Base-by-base conservation (phyloP, 768 basidiomycete species). In the Leccinum arenicola region DNA sequence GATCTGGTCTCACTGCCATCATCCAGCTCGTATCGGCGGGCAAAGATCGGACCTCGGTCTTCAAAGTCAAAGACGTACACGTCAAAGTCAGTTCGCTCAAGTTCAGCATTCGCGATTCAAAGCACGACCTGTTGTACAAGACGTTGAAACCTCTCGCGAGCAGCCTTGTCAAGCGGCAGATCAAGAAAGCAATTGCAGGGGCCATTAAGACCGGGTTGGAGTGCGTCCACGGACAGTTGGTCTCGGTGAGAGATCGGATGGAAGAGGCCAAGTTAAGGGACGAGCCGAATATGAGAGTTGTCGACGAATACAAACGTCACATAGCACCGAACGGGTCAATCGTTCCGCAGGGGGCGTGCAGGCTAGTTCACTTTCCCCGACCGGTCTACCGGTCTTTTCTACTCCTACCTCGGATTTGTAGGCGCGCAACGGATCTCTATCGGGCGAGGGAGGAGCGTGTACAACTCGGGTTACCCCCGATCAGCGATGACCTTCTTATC, bases 91-190 rank as follows among this genome's bases (percentile, higher is more conserved):
- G 90, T 66, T 80, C 86, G 15, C 83, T 98, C 66, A 94, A 90
- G 75, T 96, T 95, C 76, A 83, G 86, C 25, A 92, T 99, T 66
- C 85, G 93, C 5, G 95, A 98, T 64, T 84, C 88, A 61, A 95
- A 95, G 75, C 94, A 97, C 75, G 90, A 94, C 67, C 74, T 89
- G 25, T 72, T 95, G 62, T 96, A 95, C 81, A 93, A 90, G 79
- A 88, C 91, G 0, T 64, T 97, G 38, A 84, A 83, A 55, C 88
- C 89, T 3, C 80, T 94, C 45, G 91, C 91, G 15, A 93, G 86
- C 2, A 84, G 83, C 6, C 76, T 97, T 38, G 86, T 99, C 66
- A 95, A 95, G 82, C 83, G 79, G 64, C 71, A 85, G 64, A 79
- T 89, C 66, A 77, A 82, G 70, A 82, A 78, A 66, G 87, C 82